Evolutionary conservation across 306 rosid species (phyloP).

Genomic region (Glycyrrhiza uralensis): DNA sequence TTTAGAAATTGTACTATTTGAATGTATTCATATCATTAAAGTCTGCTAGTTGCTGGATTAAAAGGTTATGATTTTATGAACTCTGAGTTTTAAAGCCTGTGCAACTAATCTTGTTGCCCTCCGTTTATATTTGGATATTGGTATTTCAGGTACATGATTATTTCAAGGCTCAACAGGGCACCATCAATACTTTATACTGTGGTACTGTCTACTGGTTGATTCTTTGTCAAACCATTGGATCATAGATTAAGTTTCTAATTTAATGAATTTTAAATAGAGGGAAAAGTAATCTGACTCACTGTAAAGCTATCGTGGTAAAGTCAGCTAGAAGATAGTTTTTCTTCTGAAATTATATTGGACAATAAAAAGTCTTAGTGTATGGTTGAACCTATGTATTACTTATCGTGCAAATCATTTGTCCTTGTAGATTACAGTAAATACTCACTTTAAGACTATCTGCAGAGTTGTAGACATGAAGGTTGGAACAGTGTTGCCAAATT

Average conservation of each 20-base stretch:
- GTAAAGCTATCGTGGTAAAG: background rate
- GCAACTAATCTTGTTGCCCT: slow-evolving; percentile 18
- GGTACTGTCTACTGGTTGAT: slow-evolving; percentile 48
- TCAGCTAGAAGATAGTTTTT: background rate
- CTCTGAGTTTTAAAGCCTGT: background rate
- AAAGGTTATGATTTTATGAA: background rate
- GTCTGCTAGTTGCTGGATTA: slow-evolving; percentile 17
- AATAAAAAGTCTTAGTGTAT: background rate
- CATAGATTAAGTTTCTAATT: background rate
- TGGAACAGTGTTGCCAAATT: slow-evolving; percentile 65
- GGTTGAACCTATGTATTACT: background rate
- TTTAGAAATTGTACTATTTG: background rate
- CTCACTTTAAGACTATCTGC: slow-evolving; percentile 35
- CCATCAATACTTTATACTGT: slow-evolving; percentile 83
- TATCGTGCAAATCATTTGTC: slow-evolving; percentile 9
- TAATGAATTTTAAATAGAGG: slow-evolving; percentile 20
- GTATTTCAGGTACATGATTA: slow-evolving; percentile 77
- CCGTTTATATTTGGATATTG: slow-evolving; percentile 36
- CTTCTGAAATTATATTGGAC: background rate
- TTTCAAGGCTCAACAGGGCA: slow-evolving; percentile 65
- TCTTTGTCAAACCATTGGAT: slow-evolving; percentile 2
- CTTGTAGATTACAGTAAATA: slow-evolving; percentile 17
- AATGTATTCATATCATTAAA: background rate
- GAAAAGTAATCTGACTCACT: slow-evolving; percentile 13
- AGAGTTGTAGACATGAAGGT: slow-evolving; percentile 92